Evolutionary conservation across 2,329 filamentous ascomycete genomes (phyloP).

Genomic region (Pseudogymnoascus sp.): DNA sequence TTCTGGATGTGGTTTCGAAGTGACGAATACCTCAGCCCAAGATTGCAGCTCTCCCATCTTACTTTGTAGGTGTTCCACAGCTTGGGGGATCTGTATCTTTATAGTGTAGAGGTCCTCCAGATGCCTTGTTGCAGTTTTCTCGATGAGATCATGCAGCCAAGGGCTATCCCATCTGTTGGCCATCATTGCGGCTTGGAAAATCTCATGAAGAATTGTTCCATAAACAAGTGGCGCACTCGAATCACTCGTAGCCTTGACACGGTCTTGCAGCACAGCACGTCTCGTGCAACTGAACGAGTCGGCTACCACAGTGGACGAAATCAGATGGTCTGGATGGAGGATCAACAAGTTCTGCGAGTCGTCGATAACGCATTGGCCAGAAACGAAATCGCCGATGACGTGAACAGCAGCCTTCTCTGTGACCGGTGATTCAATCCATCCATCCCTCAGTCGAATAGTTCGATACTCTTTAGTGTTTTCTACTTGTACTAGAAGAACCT

Average conservation of each 20-base stretch:
- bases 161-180: conserved; percentile 70
- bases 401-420: conserved; percentile 73
- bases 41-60: conserved; percentile 75
- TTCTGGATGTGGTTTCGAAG: conserved; percentile 57
- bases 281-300: conserved; percentile 91
- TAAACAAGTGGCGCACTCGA: conserved; percentile 78
- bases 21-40: conserved; percentile 80
- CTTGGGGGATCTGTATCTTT: conserved; percentile 63
- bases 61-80: conserved; percentile 70
- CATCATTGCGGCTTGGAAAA: conserved; percentile 86
- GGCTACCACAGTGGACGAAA: conserved; percentile 92
- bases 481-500: conserved; percentile 77
- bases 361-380: conserved; percentile 72
- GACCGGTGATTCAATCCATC: conserved; percentile 79
- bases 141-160: conserved; percentile 61
- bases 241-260: conserved; percentile 83
- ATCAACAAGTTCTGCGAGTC: conserved; percentile 80
- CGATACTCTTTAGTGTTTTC: conserved; percentile 62
- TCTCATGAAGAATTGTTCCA: conserved; percentile 86
- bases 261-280: conserved; percentile 86
- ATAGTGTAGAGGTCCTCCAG: conserved; percentile 88
- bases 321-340: conserved; percentile 87
- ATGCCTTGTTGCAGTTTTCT: conserved; percentile 64
- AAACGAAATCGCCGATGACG: conserved; percentile 70
- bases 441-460: conserved; percentile 70